Conservation (phyloP, 306 rosid genomes). For the Canavalia ensiformis region DNA sequence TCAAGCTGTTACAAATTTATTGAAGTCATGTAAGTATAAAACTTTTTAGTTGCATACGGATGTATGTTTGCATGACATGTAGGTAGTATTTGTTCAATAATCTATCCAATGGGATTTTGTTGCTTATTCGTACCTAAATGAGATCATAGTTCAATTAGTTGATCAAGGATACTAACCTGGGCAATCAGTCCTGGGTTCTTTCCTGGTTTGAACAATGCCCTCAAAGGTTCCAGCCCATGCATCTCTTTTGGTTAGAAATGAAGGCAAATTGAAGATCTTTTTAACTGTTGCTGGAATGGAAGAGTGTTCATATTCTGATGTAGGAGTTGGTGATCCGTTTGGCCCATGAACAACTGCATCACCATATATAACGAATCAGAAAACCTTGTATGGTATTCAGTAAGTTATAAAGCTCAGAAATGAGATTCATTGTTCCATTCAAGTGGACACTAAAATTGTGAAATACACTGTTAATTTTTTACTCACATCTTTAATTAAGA, state of each 20-base stretch:
- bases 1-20: constrained; percentile 15
- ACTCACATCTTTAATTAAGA: neutral
- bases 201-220: constrained; percentile 62
- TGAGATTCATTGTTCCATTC: constrained; percentile 6
- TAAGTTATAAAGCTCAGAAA: neutral
- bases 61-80: neutral
- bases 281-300: constrained; percentile 89
- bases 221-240: constrained; percentile 93
- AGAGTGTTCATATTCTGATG: constrained; percentile 89
- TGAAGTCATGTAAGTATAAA: neutral
- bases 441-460: neutral
- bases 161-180: constrained; percentile 67
- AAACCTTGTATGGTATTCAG: neutral
- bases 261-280: constrained; percentile 77
- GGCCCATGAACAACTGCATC: constrained; percentile 91
- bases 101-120: neutral
- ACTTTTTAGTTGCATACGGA: neutral
- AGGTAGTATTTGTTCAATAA: neutral
- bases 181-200: constrained; percentile 85
- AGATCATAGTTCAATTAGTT: neutral
- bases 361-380: neutral
- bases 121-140: constrained; percentile 13
- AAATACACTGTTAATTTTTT: neutral
- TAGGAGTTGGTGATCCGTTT: constrained; percentile 74
- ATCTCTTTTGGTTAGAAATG: constrained; percentile 83